These are phyloP conservation scores for Rhododendron kiyosumense DNA, from an alignment of 148 eudicot genomes.

Conservation along the genomic window DNA sequence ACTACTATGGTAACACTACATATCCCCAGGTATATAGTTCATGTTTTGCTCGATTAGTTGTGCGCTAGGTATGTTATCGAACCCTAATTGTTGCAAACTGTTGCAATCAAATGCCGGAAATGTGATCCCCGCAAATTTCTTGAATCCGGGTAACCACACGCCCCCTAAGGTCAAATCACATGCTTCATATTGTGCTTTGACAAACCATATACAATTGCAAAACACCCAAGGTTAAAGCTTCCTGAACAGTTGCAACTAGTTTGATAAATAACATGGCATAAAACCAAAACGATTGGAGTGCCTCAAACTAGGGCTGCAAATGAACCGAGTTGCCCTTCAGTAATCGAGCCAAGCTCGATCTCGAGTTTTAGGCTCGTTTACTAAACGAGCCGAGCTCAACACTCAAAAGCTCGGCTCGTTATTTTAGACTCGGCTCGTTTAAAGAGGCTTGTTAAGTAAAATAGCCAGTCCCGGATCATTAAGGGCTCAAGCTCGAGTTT, in stretches of 20 bases:
- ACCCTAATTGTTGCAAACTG: background rate
- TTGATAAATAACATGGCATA: background rate
- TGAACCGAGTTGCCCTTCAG: background rate
- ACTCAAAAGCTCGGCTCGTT: no score
- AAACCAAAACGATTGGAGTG: background rate
- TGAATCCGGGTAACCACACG: background rate
- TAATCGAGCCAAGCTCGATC: background rate
- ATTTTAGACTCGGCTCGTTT: background rate
- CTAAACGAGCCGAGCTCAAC: no score
- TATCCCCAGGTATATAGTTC: background rate
- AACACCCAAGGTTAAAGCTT: background rate
- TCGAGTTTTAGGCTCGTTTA: background rate
- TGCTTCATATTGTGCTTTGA: background rate
- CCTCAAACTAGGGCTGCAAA: background rate
- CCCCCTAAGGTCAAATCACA: background rate
- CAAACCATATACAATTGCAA: background rate
- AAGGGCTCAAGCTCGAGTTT: background rate
- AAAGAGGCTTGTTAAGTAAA: background rate
- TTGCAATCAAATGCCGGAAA: background rate
- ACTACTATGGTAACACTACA: background rate
- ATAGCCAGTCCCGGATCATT: background rate
- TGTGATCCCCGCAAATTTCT: background rate
- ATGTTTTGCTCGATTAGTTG: background rate
- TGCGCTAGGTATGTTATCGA: background rate
- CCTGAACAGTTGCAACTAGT: background rate